Percentiles rank a stretch among this genome's conserved stretches.
Conservation (phyloP, 768 basidiomycete genomes). For the Melanogaster broomeanus region DNA sequence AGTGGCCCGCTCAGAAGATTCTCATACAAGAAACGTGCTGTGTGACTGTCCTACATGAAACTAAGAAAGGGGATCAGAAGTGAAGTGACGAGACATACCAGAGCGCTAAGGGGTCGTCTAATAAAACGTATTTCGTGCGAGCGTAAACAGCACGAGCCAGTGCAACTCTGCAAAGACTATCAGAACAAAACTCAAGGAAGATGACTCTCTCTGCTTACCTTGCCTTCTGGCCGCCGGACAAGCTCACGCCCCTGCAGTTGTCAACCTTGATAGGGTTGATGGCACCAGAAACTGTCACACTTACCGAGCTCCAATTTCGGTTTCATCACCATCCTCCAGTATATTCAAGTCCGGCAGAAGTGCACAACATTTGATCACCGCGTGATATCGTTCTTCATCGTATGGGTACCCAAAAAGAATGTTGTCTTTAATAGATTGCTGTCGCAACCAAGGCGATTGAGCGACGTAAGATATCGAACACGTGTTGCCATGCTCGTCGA, state of each 20-base stretch:
- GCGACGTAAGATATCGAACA: conserved; percentile 66
- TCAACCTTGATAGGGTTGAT: neutral
- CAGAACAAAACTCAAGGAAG: neutral
- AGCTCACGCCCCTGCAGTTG: conserved; percentile 54
- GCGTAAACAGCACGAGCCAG: conserved; percentile 79
- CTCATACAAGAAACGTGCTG: conserved; percentile 56
- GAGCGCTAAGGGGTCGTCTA: conserved; percentile 80
- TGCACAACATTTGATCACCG: conserved; percentile 77
- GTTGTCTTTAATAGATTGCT: conserved; percentile 73
- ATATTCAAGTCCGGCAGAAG: conserved; percentile 74
- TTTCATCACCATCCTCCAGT: conserved; percentile 78
- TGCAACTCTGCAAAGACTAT: conserved; percentile 50
- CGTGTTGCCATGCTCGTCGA: conserved; percentile 58
- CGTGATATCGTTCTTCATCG: conserved; percentile 68
- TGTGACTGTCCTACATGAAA: conserved; percentile 57
- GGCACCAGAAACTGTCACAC: conserved; percentile 11
- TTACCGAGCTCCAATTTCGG: conserved; percentile 71
- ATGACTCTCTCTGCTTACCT: conserved; percentile 37
- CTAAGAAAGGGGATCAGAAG: neutral
- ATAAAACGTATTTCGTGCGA: conserved; percentile 59
- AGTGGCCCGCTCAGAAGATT: conserved; percentile 63
- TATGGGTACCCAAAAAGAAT: conserved; percentile 70
- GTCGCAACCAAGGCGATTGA: conserved; percentile 65
- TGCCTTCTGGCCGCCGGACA: conserved; percentile 79
- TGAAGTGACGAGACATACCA: conserved; percentile 44